Percentiles rank a stretch among this genome's conserved stretches.
phyloP scores from a whole-genome alignment of 768 basidiomycete species.

The Neoboletus subvelutipes region DNA sequence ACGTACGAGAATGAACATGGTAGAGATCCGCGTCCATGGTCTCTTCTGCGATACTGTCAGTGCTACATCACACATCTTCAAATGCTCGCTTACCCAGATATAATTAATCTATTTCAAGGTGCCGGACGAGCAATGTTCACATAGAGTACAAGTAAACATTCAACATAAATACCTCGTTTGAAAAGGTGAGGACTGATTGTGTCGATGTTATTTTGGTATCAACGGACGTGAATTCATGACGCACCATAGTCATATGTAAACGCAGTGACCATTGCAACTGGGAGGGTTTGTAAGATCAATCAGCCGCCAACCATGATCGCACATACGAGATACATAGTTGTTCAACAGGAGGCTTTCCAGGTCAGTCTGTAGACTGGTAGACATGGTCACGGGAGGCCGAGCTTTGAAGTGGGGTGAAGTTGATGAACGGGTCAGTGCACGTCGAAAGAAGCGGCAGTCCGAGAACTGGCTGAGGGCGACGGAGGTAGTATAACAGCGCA shows the following conservation, averaged over 20 bases:
- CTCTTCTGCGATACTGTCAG: neutral
- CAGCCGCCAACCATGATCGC: neutral
- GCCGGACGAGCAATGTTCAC: neutral
- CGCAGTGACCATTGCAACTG: slow-evolving; percentile 1
- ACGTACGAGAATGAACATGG: slow-evolving; percentile 2
- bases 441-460: neutral
- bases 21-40: slow-evolving; percentile 10
- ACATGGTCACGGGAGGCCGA: neutral
- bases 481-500: neutral
- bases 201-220: neutral
- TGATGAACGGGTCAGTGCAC: neutral
- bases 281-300: neutral
- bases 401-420: neutral
- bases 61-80: neutral
- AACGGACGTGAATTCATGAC: neutral
- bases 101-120: slow-evolving; percentile 1
- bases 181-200: slow-evolving; percentile 6
- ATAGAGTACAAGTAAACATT: neutral
- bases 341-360: slow-evolving; percentile 7
- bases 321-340: slow-evolving; percentile 7
- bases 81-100: slow-evolving; percentile 6
- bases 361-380: neutral
- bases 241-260: slow-evolving; percentile 6
- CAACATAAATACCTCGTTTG: slow-evolving; percentile 5
- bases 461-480: too few species aligned